Percentiles rank a stretch among this genome's conserved stretches.
Evolutionary conservation across 2,329 filamentous ascomycete genomes (phyloP).

Genomic region (Trichoderma breve): DNA sequence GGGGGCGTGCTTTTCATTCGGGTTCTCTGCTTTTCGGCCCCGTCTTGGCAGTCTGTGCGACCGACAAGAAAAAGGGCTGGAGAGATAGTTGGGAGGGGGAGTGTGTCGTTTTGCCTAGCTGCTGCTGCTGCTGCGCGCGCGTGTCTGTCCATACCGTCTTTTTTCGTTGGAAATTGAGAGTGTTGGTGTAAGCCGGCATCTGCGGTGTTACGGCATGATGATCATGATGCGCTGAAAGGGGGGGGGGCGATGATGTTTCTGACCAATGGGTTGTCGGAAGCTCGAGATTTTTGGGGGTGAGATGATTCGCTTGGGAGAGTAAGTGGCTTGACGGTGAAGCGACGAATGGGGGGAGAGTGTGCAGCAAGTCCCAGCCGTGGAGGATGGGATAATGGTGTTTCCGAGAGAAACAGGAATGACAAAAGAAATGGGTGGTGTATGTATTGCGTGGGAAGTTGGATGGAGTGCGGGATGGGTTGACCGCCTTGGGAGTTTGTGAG

Average conservation of each 20-base stretch:
- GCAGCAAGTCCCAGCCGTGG: not conserved
- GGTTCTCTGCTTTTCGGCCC: not conserved
- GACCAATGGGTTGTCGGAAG: not conserved
- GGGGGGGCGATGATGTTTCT: not conserved
- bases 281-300: not conserved
- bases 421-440: not conserved
- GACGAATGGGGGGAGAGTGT: not conserved
- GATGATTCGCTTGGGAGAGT: not conserved
- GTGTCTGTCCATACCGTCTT: not conserved
- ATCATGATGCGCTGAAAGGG: constrained; percentile 2
- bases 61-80: constrained; percentile 2
- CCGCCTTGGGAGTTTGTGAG: not conserved
- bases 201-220: constrained; percentile 3
- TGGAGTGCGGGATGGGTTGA: not conserved
- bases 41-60: constrained; percentile 9
- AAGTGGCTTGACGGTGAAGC: not conserved
- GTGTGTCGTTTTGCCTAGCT: not conserved
- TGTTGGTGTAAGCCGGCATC: not conserved
- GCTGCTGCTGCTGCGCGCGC: not conserved
- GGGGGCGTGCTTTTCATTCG: not conserved
- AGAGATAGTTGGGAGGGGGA: not conserved
- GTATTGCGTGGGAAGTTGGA: not conserved
- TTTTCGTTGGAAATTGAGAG: not conserved
- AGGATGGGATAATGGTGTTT: not conserved
- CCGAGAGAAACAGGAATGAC: constrained; percentile 13